phyloP scores from a whole-genome alignment of 1,284 basidiomycete species.

The Cutaneotrichosporon arboriforme region DNA sequence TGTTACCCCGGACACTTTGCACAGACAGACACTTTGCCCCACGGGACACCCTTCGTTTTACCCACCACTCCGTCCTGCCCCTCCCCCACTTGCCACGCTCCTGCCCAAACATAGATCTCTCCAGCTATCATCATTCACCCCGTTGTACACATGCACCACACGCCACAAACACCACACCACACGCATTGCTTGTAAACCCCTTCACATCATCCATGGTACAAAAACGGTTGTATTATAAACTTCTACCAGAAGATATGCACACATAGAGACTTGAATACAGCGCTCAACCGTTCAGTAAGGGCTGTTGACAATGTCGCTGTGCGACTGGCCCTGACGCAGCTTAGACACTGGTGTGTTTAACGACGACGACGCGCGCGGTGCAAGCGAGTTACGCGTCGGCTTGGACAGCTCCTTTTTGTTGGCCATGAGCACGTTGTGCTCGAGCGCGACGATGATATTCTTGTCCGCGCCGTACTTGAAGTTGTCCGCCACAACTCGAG shows the following conservation, averaged over 20 bases:
- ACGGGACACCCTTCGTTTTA: no score
- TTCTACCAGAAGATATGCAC: not conserved
- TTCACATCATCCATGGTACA: not conserved
- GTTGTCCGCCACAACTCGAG: slow-evolving; percentile 89
- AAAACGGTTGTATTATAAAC: slow-evolving; percentile 4
- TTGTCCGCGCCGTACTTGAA: slow-evolving; percentile 95
- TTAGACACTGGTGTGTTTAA: slow-evolving; percentile 31
- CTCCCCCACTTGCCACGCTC: no score
- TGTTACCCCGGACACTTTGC: no score
- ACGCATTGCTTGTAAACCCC: no score
- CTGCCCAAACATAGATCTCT: not conserved
- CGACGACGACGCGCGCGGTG: slow-evolving; percentile 12
- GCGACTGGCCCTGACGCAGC: slow-evolving; percentile 19
- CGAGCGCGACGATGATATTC: slow-evolving; percentile 90
- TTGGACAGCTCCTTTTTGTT: slow-evolving; percentile 87
- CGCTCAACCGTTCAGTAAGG: slow-evolving; percentile 28
- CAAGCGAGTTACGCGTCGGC: slow-evolving; percentile 2
- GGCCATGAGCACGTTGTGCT: slow-evolving; percentile 88
- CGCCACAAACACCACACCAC: not conserved
- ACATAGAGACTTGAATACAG: not conserved
- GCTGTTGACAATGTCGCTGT: slow-evolving; percentile 41
- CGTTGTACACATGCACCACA: not conserved
- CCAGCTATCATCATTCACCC: not conserved
- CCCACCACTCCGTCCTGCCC: no score
- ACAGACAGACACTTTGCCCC: no score